Percentiles rank a stretch among this genome's conserved stretches.
Conservation (phyloP, 2,329 filamentous ascomycete species). For the Paracamarosporium sp. region DNA sequence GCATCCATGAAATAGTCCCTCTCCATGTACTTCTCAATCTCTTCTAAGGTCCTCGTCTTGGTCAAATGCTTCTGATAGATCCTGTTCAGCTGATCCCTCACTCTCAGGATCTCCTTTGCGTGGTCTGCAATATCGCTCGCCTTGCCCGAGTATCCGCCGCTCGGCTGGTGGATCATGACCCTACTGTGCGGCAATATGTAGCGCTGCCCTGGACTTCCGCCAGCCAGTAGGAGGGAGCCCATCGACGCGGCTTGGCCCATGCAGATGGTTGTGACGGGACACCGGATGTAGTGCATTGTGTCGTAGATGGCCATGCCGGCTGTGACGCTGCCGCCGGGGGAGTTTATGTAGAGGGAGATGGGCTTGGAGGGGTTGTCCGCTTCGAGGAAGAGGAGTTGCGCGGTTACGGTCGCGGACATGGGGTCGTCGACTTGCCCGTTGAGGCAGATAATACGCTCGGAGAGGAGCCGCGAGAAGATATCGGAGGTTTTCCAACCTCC, state of each 20-base stretch:
- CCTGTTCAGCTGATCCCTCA: conserved; percentile 83
- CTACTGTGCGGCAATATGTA: conserved; percentile 91
- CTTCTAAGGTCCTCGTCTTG: conserved; percentile 74
- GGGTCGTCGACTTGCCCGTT: conserved; percentile 91
- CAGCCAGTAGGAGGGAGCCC: conserved; percentile 87
- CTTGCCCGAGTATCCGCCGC: conserved; percentile 73
- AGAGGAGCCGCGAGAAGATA: conserved; percentile 56
- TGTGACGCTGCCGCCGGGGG: conserved; percentile 89
- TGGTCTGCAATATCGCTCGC: conserved; percentile 91
- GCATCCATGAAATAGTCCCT: conserved; percentile 93
- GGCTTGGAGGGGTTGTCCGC: conserved; percentile 93
- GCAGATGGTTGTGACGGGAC: conserved; percentile 92
- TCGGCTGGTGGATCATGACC: conserved; percentile 97
- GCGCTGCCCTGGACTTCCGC: conserved; percentile 82
- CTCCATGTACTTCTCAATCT: conserved; percentile 96
- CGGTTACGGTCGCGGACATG: conserved; percentile 90
- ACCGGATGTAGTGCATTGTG: conserved; percentile 96
- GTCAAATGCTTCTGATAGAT: conserved; percentile 91
- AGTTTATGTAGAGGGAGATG: conserved; percentile 98
- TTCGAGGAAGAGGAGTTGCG: conserved; percentile 96
- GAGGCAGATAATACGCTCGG: conserved; percentile 90
- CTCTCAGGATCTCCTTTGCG: conserved; percentile 91
- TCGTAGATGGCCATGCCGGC: conserved; percentile 92
- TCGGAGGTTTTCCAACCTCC: conserved; percentile 60
- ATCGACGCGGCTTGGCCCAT: conserved; percentile 94